Conservation (phyloP, 352 stramenopile species). For the Globisporangium uncinulatum region DNA sequence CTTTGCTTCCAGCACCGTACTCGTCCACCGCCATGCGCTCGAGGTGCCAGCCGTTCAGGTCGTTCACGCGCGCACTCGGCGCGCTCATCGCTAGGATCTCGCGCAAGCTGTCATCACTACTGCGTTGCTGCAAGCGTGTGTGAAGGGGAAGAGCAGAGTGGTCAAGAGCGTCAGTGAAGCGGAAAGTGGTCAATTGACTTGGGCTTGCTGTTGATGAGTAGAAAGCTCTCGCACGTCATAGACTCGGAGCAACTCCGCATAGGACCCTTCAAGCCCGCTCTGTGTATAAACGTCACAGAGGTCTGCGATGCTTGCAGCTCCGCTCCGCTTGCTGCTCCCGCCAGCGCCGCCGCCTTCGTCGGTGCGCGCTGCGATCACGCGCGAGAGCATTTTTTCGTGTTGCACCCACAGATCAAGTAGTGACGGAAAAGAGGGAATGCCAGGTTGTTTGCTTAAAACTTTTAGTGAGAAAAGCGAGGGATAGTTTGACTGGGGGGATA, state of each 20-base stretch:
- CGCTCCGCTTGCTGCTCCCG: constrained; percentile 7
- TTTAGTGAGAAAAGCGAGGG: too few relatives aligned
- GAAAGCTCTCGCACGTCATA: constrained; percentile 47
- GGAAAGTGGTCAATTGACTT: too few relatives aligned
- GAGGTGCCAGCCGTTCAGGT: constrained; percentile 70
- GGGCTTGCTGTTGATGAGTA: too few relatives aligned
- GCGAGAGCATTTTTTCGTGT: constrained; percentile 5
- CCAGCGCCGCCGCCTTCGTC: constrained; percentile 6
- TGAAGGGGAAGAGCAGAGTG: background rate
- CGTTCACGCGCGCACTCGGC: constrained; percentile 46
- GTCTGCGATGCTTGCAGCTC: constrained; percentile 30
- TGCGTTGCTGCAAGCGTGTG: constrained; percentile 41
- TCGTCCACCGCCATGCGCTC: constrained; percentile 80
- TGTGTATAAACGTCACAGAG: constrained; percentile 67
- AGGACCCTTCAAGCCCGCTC: constrained; percentile 60
- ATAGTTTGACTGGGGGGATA: background rate
- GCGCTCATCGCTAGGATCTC: constrained; percentile 75
- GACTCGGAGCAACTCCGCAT: constrained; percentile 53
- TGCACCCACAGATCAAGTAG: background rate
- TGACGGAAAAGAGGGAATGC: background rate
- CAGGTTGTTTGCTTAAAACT: background rate
- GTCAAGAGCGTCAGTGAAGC: background rate
- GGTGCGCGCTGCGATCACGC: constrained; percentile 7
- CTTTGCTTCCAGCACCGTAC: constrained; percentile 34
- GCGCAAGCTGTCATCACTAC: constrained; percentile 65